phyloP scores from a whole-genome alignment of 768 basidiomycete species.

The Fomitopsis pulvina region DNA sequence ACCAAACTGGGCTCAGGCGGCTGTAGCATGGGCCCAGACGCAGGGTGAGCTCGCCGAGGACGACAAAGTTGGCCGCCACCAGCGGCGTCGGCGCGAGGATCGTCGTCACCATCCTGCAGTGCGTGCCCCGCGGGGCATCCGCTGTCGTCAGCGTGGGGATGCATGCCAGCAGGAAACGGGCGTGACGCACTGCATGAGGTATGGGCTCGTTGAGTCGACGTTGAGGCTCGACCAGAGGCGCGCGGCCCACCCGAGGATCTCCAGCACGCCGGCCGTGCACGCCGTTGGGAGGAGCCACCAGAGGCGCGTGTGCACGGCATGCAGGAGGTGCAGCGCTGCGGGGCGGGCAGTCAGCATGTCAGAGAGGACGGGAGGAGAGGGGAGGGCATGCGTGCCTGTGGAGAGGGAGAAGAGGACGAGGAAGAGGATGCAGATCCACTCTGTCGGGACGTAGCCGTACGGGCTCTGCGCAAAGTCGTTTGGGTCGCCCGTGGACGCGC shows the following conservation, averaged over 20 bases:
- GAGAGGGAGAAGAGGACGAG: slow-evolving; percentile 27
- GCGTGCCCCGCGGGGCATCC: too few species aligned
- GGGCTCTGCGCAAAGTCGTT: background rate
- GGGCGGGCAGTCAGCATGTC: background rate
- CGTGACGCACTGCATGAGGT: slow-evolving; percentile 33
- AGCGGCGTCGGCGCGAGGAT: slow-evolving; percentile 54
- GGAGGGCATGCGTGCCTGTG: slow-evolving; percentile 17
- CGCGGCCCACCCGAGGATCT: slow-evolving; percentile 33
- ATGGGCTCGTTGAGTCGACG: slow-evolving; percentile 23
- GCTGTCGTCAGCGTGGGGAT: background rate
- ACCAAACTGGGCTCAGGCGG: slow-evolving; percentile 34
- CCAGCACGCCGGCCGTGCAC: slow-evolving; percentile 25
- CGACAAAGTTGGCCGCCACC: slow-evolving; percentile 53
- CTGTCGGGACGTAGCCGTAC: slow-evolving; percentile 31
- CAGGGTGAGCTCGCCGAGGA: slow-evolving; percentile 42
- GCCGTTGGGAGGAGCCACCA: slow-evolving; percentile 32
- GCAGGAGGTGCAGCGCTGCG: slow-evolving; percentile 18
- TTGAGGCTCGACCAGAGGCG: slow-evolving; percentile 28
- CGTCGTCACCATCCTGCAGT: slow-evolving; percentile 39
- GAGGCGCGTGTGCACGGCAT: slow-evolving; percentile 23
- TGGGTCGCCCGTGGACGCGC: too few species aligned
- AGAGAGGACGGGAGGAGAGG: background rate
- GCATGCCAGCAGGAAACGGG: background rate
- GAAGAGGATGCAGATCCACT: slow-evolving; percentile 30
- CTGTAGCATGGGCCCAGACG: slow-evolving; percentile 41